Conservation (phyloP, 1,284 basidiomycete species). For the Pterulicium gracile region DNA sequence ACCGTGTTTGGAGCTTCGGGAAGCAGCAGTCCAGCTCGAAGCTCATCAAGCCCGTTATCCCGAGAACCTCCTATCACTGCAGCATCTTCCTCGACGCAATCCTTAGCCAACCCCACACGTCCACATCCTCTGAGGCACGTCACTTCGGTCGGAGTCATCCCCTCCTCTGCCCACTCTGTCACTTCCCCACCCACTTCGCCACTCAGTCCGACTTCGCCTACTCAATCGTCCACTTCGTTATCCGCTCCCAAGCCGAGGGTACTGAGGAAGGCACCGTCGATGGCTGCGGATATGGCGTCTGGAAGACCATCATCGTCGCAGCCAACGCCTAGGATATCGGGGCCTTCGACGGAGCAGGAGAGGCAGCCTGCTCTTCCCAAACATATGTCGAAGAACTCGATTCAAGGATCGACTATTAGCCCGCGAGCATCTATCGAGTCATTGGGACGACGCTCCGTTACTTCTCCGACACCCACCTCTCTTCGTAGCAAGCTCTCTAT, state of each 20-base stretch:
- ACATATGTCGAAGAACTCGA: constrained; percentile 5
- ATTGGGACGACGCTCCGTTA: constrained; percentile 13
- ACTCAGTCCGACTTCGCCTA: background rate
- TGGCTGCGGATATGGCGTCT: background rate
- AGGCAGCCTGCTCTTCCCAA: background rate
- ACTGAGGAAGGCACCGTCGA: constrained; percentile 1
- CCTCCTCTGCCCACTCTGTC: too few relatives aligned
- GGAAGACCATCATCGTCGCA: background rate
- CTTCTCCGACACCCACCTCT: constrained; percentile 22
- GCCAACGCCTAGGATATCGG: background rate
- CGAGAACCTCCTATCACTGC: constrained; percentile 2
- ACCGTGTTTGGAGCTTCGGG: constrained; percentile 13
- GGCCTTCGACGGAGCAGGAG: background rate
- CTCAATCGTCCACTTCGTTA: too few relatives aligned
- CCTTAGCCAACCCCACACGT: background rate
- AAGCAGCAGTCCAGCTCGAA: constrained; percentile 18
- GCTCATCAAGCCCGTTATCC: constrained; percentile 16
- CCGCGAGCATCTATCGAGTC: constrained; percentile 7
- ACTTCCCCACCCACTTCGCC: background rate
- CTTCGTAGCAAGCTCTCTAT: constrained; percentile 48
- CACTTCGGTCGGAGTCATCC: background rate
- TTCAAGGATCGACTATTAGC: constrained; percentile 16
- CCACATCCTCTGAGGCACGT: background rate
- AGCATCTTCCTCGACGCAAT: background rate
- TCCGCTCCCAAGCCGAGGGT: background rate